Base-by-base conservation (phyloP, 2,329 filamentous ascomycete genomes). In the Pseudogymnoascus sp. region DNA sequence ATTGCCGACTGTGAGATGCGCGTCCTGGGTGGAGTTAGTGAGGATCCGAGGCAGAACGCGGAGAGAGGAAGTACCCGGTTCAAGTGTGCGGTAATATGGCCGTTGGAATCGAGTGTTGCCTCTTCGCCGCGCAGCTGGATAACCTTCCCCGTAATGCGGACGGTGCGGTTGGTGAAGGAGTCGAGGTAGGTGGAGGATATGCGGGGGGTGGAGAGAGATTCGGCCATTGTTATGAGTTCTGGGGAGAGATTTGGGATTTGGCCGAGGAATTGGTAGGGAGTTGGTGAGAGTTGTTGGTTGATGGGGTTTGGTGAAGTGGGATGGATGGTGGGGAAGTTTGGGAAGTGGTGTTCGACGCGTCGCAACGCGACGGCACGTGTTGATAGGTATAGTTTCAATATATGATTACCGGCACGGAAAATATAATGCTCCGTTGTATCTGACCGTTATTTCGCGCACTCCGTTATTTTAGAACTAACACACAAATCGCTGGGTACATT, bases 61-160 rank as follows among this genome's bases (percentile, higher is more conserved):
- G 48, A 23, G 31, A 14, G 1, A 36, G 57, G 25, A 63, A 43
- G 34, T 79, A 92, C 90, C 61, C 88, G 82, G 73, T 90, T 92
- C 68, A 98, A 75, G 16, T 89, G 79, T 1, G 92, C 81, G 0
- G 87, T 90, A 25, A 97, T 84, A 21, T 86, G 83, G 0, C 93
- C 93, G 25, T 86, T 88, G 5, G 91, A 88, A 64, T 96, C 92
- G 31, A 98, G 83, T 5, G 86, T 85, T 0, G 92, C 93, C 61
- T 85, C 83, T 62, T 95, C 90, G 69, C 93, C 93, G 62, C 88
- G 87, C 23, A 98, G 81, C 71, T 95, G 88, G 3, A 85, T 84
- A 57, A 98, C 92, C 71, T 89, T 92, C 71, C 95, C 95, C 4
- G 96, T 82, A 63, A 98, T 81, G 71, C 92, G 92, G 67, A 98